phyloP scores from a whole-genome alignment of 2,329 filamentous ascomycete species.

The Orbilia javanica region DNA sequence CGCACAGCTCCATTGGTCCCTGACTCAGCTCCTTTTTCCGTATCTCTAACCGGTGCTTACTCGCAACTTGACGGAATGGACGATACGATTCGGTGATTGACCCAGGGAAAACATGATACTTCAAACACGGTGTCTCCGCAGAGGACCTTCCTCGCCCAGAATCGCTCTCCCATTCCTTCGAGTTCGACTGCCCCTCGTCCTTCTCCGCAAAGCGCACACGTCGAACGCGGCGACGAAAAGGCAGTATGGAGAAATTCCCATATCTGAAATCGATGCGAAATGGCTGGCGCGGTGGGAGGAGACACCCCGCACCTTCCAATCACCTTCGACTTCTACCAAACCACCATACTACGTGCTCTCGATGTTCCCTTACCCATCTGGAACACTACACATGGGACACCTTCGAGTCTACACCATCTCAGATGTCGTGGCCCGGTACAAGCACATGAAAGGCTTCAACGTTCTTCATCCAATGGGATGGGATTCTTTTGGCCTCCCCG shows the following conservation, averaged over 20 bases:
- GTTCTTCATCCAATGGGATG: slow-evolving; percentile 93
- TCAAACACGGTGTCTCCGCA: slow-evolving; percentile 34
- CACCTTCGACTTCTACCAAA: slow-evolving; percentile 65
- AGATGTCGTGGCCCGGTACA: slow-evolving; percentile 83
- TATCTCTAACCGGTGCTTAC: slow-evolving; percentile 45
- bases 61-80: slow-evolving; percentile 53
- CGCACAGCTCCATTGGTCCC: slow-evolving; percentile 42
- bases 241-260: neutral
- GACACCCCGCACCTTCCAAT: slow-evolving; percentile 43
- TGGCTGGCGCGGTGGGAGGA: slow-evolving; percentile 51
- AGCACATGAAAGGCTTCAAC: slow-evolving; percentile 78
- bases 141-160: slow-evolving; percentile 39
- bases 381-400: slow-evolving; percentile 86
- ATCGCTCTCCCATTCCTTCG: slow-evolving; percentile 28
- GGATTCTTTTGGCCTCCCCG: slow-evolving; percentile 91
- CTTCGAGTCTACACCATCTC: slow-evolving; percentile 91
- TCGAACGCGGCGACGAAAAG: slow-evolving; percentile 3
- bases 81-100: slow-evolving; percentile 49
- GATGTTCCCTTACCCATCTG: slow-evolving; percentile 95
- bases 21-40: slow-evolving; percentile 25
- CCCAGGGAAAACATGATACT: slow-evolving; percentile 44
- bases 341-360: slow-evolving; percentile 76
- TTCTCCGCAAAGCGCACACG: slow-evolving; percentile 35
- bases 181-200: slow-evolving; percentile 31
- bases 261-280: slow-evolving; percentile 44